A percentile compares a stretch with the other conserved stretches of the same genome.
phyloP scores from a whole-genome alignment of 1,284 basidiomycete species.

The Sanghuangporus sanghuang region DNA sequence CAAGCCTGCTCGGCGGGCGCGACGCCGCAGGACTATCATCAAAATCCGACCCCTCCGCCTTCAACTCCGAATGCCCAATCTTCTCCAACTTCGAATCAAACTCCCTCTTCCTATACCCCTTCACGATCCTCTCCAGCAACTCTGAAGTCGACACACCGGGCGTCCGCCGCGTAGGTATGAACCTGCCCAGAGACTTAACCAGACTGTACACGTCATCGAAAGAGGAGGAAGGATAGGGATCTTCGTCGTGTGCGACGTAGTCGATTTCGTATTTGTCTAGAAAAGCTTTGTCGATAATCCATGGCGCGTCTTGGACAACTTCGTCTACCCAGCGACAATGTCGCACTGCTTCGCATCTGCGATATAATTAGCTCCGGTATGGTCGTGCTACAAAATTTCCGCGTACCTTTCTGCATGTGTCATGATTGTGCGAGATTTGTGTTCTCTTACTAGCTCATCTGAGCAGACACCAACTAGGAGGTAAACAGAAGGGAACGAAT shows the following conservation, averaged over 20 bases:
- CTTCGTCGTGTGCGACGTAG: conserved; percentile 95
- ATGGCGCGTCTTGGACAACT: conserved; percentile 90
- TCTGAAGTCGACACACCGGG: conserved; percentile 94
- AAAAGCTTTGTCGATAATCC: conserved; percentile 84
- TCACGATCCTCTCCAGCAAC: conserved; percentile 85
- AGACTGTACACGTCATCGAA: conserved; percentile 85
- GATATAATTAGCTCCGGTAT: background rate
- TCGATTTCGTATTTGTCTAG: conserved; percentile 85
- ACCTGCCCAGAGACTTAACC: conserved; percentile 86
- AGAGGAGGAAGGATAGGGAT: conserved; percentile 71
- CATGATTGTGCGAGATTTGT: conserved; percentile 84
- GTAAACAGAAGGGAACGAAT: conserved; percentile 86
- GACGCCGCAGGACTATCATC: conserved; percentile 22
- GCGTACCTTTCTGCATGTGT: conserved; percentile 75
- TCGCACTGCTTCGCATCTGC: conserved; percentile 76
- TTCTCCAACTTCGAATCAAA: conserved; percentile 89
- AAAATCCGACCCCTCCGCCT: conserved; percentile 41
- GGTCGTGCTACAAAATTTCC: background rate
- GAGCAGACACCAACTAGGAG: conserved; percentile 88
- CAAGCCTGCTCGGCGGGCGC: background rate
- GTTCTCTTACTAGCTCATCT: conserved; percentile 68
- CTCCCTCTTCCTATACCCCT: conserved; percentile 73
- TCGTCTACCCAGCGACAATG: conserved; percentile 99
- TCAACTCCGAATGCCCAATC: conserved; percentile 74
- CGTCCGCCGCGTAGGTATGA: conserved; percentile 93